Evolutionary conservation across 2,329 filamentous ascomycete genomes (phyloP), one percentile per base, ranked within the genome.

Genomic region (Botrytis elliptica): DNA sequence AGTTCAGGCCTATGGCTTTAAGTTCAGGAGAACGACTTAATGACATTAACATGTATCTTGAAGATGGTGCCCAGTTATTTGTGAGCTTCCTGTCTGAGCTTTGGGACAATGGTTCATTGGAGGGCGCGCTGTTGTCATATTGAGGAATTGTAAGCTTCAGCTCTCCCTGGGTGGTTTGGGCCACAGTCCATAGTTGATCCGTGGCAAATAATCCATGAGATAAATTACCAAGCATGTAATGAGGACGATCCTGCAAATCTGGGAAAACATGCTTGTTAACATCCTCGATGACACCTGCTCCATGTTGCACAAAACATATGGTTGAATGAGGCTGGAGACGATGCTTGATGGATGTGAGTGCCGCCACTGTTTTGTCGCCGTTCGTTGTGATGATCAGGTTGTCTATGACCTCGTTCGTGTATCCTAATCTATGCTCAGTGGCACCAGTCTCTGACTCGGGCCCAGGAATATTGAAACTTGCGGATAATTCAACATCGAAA

Each of bases 261-360:
- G 88, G 86, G 77, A 97, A 98, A 42, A 97, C 82, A 18, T 87
- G 82, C 49, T 86, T 83, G 78, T 93, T 94, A 59, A 98, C 86
- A 67, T 90, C 87, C 67, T 98, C 94, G n/a, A 94, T 85, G 2
- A 94, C 85, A 0, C 96, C 95, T 82, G 98, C 88, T 1, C 95
- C 94, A 75, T 95, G 93, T 73, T 94, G 92, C 73, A 97, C 82
- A 72, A 97, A 88, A 74, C 92, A 89, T 12, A 97, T 87, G 0
- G 93, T 92, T 1, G 92, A 93, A 42, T 89, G 84, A 4, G 87
- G 84, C 62, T 88, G 86, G n/a, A 97, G 83, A 16, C 93, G 88
- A 78, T 93, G 87, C 72, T 86, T 87, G 72, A 96, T 84, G 0
- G 85, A 83, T 5, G 84, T 79, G 38, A 97, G 80, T 2, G 90